Evolutionary conservation across 345 rosid genomes (phyloP), one percentile per base, ranked within the genome.

Genomic region (Eucalyptus leucophloia): DNA sequence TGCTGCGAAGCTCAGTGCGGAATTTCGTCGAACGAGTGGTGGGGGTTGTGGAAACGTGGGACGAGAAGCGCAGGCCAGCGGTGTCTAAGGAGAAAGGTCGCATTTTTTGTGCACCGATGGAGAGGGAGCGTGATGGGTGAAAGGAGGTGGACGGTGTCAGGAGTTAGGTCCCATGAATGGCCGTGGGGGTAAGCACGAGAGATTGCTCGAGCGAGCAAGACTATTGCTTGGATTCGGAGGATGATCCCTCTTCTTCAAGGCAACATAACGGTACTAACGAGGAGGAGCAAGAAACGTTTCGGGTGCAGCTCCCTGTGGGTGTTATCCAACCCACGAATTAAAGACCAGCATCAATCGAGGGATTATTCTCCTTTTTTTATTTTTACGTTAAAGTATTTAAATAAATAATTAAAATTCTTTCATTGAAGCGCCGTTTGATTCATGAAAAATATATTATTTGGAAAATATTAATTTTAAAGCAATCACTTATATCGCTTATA

Each of bases 11-110:
- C 44, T 92, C 92, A 17, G 14, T 89, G 89, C 69, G 92, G 91
- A 89, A 11, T 93, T 94, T 92, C 13, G 90, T 93, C 93, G 92
- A 93, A 90, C 92, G 85, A 8, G 88, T 92, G 88, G 91, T 87
- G 89, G 91, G 91, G 45, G 86, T 65, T 7, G 53, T 4, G 77
- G 94, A 90, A 87, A 89, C 11, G 11, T 92, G 65, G 15, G 45
- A 18, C 3, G 91, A 50, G 83, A 89, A 54, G 34, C 30, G 47
- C 67, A 34, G 62, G 32, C 24, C 88, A 5, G 60, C 26, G 85
- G 49, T 15, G 47, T 49, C 90, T n/a, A 60, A 86, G 60, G 67
- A 40, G 40, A 67, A 65, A 58, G 89, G 12, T 44, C 15, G 83
- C 89, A 87, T 87, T n/a, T 62, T 40, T 26, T 9, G 82, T 23